phyloP scores from a whole-genome alignment of 495 filamentous ascomycete genomes.

The Bacidia rubella region DNA sequence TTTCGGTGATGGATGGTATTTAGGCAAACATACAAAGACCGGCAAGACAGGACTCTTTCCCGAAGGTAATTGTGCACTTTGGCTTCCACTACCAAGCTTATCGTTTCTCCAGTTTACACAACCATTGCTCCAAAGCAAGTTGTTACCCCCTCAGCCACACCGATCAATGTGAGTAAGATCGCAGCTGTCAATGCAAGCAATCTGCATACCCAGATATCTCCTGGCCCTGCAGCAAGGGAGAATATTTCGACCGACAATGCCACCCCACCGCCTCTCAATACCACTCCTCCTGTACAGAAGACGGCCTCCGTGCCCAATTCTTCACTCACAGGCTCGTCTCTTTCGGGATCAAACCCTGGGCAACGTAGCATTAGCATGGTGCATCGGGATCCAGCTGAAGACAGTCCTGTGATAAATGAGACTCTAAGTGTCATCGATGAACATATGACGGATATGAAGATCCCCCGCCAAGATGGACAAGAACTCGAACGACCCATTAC shows the following conservation, averaged over 20 bases:
- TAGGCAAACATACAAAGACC: slow-evolving; percentile 67
- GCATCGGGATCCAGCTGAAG: slow-evolving; percentile 32
- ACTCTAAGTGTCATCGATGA: slow-evolving; percentile 96
- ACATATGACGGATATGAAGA: slow-evolving; percentile 89
- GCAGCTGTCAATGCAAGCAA: slow-evolving; percentile 7
- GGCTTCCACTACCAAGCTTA: background rate
- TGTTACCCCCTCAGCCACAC: slow-evolving; percentile 13
- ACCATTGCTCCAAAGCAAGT: slow-evolving; percentile 21
- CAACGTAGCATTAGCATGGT: slow-evolving; percentile 34
- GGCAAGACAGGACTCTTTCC: slow-evolving; percentile 76
- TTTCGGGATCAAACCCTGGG: slow-evolving; percentile 7
- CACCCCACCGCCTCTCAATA: slow-evolving; percentile 18
- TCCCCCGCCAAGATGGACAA: slow-evolving; percentile 45
- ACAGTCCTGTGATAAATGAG: slow-evolving; percentile 87
- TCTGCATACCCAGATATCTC: background rate
- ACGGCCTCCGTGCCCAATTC: slow-evolving; percentile 21
- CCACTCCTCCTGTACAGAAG: slow-evolving; percentile 16
- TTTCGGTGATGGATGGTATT: slow-evolving; percentile 95
- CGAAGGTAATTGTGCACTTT: slow-evolving; percentile 48
- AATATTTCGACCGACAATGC: slow-evolving; percentile 8
- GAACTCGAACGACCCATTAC: slow-evolving; percentile 39
- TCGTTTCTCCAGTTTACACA: slow-evolving; percentile 18
- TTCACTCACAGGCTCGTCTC: background rate
- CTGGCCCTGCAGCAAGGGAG: background rate
- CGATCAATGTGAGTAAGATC: slow-evolving; percentile 4